These are phyloP conservation scores for Microthlaspi erraticum DNA, from an alignment of 345 rosid genomes.

Conservation along the genomic window DNA sequence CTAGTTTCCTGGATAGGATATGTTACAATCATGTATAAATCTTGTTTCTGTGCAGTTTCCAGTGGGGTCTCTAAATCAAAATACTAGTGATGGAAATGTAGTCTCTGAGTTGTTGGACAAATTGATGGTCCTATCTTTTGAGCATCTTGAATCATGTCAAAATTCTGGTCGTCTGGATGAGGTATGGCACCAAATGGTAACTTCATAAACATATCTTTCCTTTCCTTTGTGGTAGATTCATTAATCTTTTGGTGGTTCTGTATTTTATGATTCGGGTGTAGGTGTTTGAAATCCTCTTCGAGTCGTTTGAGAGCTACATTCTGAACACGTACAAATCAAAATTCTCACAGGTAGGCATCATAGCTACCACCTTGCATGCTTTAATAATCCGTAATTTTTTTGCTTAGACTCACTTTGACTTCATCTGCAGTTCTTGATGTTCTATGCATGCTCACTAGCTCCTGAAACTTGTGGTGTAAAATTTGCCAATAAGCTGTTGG, in stretches of 20 bases:
- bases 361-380: neutral
- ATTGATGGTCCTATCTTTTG: constrained; percentile 64
- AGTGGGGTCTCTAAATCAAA: constrained; percentile 46
- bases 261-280: constrained; percentile 27
- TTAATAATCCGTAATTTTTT: neutral
- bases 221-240: neutral
- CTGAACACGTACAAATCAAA: constrained; percentile 72
- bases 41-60: constrained; percentile 52
- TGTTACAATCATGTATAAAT: neutral
- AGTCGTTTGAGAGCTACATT: constrained; percentile 61
- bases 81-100: constrained; percentile 49
- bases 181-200: constrained; percentile 50
- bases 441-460: constrained; percentile 80
- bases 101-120: constrained; percentile 68
- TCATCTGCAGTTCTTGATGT: constrained; percentile 72
- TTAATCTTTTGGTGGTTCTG: constrained; percentile 1
- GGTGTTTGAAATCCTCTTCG: constrained; percentile 73
- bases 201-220: neutral
- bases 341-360: constrained; percentile 67
- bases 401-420: constrained; percentile 19
- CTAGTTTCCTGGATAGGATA: neutral
- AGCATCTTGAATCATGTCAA: constrained; percentile 74
- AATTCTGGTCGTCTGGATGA: constrained; percentile 55
- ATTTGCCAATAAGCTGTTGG: constrained; percentile 60
- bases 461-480: constrained; percentile 70